A percentile compares a stretch with the other conserved stretches of the same genome.
phyloP scores from a whole-genome alignment of 768 basidiomycete genomes.

The Panellus pusillus region DNA sequence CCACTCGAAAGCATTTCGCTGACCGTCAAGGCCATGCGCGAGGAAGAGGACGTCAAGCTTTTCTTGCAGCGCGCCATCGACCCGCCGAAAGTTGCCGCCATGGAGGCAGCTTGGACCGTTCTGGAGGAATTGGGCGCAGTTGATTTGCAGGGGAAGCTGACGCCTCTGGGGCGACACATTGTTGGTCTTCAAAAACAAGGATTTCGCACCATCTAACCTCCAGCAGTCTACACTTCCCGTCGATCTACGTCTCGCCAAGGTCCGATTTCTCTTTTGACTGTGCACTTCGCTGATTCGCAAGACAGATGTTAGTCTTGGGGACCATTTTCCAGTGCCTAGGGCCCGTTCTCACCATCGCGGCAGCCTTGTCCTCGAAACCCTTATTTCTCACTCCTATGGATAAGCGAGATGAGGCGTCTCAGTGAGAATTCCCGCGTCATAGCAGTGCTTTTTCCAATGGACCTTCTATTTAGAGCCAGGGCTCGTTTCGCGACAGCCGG shows the following conservation, averaged over 20 bases:
- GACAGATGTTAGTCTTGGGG: slow-evolving; percentile 79
- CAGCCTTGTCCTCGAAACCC: slow-evolving; percentile 84
- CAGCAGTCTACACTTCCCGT: slow-evolving; percentile 78
- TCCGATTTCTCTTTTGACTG: slow-evolving; percentile 24
- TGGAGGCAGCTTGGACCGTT: slow-evolving; percentile 74
- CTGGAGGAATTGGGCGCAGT: slow-evolving; percentile 81
- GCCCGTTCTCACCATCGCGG: slow-evolving; percentile 79
- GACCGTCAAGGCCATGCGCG: slow-evolving; percentile 77
- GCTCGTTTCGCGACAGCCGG: slow-evolving; percentile 65
- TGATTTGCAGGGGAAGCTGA: slow-evolving; percentile 60
- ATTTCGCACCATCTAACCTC: slow-evolving; percentile 4
- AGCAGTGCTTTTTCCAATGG: not conserved
- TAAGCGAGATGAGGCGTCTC: slow-evolving; percentile 75
- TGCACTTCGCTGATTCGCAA: slow-evolving; percentile 26
- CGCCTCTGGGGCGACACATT: slow-evolving; percentile 81
- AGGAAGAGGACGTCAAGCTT: slow-evolving; percentile 75
- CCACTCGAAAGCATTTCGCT: slow-evolving; percentile 83
- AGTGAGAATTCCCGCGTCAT: slow-evolving; percentile 40
- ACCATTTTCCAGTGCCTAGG: slow-evolving; percentile 82
- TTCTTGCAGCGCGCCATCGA: slow-evolving; percentile 79
- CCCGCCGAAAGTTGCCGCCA: slow-evolving; percentile 72
- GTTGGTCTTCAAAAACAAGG: slow-evolving; percentile 33
- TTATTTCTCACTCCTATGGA: slow-evolving; percentile 83
- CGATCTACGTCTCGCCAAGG: slow-evolving; percentile 86
- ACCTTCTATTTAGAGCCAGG: slow-evolving; percentile 55